A percentile compares a stretch with the other conserved stretches of the same genome.
phyloP scores from a whole-genome alignment of 345 rosid species.

The Lagerstroemia speciosa region DNA sequence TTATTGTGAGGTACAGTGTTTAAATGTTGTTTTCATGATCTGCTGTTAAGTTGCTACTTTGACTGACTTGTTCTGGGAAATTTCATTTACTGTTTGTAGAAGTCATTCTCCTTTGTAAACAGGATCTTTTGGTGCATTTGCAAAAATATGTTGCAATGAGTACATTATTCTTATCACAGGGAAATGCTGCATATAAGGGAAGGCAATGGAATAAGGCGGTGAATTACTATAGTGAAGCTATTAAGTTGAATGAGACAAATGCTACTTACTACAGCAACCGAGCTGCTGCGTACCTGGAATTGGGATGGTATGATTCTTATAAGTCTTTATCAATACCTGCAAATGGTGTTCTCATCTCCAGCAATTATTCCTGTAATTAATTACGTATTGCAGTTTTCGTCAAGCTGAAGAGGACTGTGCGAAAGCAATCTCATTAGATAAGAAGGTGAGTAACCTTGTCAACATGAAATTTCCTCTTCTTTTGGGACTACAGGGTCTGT shows the following conservation, averaged over 20 bases:
- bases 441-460: slow-evolving; percentile 40
- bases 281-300: slow-evolving; percentile 83
- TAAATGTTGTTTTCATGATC: background rate
- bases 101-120: background rate
- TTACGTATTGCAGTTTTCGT: slow-evolving; percentile 49
- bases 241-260: slow-evolving; percentile 58
- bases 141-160: background rate
- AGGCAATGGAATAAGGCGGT: slow-evolving; percentile 80
- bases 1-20: background rate
- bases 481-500: background rate
- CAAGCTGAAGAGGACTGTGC: slow-evolving; percentile 89
- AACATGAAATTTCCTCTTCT: background rate
- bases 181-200: slow-evolving; percentile 85
- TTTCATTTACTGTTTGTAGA: background rate
- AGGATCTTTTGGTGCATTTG: background rate
- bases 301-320: slow-evolving; percentile 45
- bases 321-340: background rate
- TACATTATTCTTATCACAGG: slow-evolving; percentile 35
- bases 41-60: background rate
- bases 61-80: background rate
- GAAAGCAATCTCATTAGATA: slow-evolving; percentile 67
- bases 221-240: slow-evolving; percentile 72
- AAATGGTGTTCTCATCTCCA: background rate
- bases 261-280: slow-evolving; percentile 74
- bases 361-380: background rate